A percentile compares a stretch with the other conserved stretches of the same genome.
These are phyloP conservation scores for Diplodia corticola DNA, from an alignment of 2,329 filamentous ascomycete genomes.

Conservation along the genomic window DNA sequence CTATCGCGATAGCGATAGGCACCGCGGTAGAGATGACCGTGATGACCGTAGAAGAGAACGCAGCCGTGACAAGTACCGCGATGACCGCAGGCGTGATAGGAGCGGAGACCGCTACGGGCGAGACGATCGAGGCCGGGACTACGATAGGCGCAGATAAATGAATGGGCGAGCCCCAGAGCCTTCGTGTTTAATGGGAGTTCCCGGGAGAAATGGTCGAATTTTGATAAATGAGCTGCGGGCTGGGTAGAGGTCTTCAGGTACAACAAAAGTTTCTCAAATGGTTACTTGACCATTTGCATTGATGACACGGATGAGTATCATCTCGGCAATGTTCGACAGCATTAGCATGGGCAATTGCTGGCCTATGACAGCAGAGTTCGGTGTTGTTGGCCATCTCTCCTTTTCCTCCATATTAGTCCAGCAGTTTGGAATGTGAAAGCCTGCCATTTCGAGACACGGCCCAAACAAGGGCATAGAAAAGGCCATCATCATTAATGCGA, in stretches of 20 bases:
- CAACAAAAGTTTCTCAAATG: neutral
- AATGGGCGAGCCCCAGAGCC: too few species aligned
- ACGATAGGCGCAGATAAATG: slow-evolving; percentile 31
- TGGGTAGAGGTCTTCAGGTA: neutral
- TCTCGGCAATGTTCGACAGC: too few species aligned
- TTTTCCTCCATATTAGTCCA: too few species aligned
- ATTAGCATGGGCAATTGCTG: too few species aligned
- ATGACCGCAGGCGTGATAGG: slow-evolving; percentile 28
- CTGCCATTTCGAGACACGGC: too few species aligned
- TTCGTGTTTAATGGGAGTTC: neutral
- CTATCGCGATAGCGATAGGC: slow-evolving; percentile 26
- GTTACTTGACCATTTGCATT: too few species aligned
- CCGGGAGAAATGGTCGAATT: neutral
- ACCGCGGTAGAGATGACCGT: slow-evolving; percentile 33
- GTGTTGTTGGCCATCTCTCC: too few species aligned
- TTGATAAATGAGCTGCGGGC: neutral
- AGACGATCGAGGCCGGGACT: slow-evolving; percentile 39
- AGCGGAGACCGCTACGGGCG: slow-evolving; percentile 38
- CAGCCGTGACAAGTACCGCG: slow-evolving; percentile 44
- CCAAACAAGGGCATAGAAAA: too few species aligned
- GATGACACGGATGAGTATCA: too few species aligned
- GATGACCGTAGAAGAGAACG: slow-evolving; percentile 38
- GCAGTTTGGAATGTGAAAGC: too few species aligned
- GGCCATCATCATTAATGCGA: too few species aligned
- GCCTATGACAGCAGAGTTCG: too few species aligned